Evolutionary conservation across 1,284 basidiomycete genomes (phyloP).

Genomic region (Sporisorium scitamineum): DNA sequence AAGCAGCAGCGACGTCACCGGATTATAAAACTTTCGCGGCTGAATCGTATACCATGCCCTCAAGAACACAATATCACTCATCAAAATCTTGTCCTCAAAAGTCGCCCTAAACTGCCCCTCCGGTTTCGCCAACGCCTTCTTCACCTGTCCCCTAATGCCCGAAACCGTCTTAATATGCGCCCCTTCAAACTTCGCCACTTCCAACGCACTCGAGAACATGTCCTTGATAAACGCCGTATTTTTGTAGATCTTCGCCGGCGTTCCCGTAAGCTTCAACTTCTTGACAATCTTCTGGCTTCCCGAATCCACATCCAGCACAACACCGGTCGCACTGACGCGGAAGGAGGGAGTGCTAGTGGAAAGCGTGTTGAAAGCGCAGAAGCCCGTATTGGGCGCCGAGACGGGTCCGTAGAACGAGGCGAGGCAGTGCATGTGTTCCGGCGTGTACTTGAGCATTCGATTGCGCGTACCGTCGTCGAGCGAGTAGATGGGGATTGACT

Average conservation of each 20-base stretch:
- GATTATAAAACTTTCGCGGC: conserved; percentile 95
- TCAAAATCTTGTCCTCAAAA: conserved; percentile 97
- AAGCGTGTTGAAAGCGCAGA: conserved; percentile 95
- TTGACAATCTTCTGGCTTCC: conserved; percentile 89
- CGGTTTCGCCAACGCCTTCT: conserved; percentile 92
- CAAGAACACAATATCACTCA: conserved; percentile 95
- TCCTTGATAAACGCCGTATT: conserved; percentile 98
- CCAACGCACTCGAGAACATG: conserved; percentile 92
- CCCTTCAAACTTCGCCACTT: conserved; percentile 98
- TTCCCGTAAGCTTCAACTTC: conserved; percentile 95
- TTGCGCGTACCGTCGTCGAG: conserved; percentile 86
- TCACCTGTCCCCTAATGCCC: conserved; percentile 94
- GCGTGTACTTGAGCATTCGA: conserved; percentile 99
- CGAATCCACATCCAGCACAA: conserved; percentile 88
- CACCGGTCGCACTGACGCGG: conserved; percentile 91
- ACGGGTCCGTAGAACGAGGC: conserved; percentile 79
- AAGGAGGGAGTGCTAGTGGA: conserved; percentile 79
- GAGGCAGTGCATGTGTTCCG: conserved; percentile 99
- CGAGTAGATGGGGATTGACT: conserved; percentile 92
- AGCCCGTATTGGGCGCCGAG: conserved; percentile 79
- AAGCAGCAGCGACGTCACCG: conserved; percentile 86
- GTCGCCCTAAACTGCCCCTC: conserved; percentile 95
- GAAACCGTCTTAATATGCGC: conserved; percentile 95
- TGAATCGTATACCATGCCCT: conserved; percentile 96
- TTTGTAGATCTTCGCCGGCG: conserved; percentile 97